These are phyloP conservation scores for Lomentospora prolificans DNA, from an alignment of 2,329 filamentous ascomycete species.

Conservation along the genomic window DNA sequence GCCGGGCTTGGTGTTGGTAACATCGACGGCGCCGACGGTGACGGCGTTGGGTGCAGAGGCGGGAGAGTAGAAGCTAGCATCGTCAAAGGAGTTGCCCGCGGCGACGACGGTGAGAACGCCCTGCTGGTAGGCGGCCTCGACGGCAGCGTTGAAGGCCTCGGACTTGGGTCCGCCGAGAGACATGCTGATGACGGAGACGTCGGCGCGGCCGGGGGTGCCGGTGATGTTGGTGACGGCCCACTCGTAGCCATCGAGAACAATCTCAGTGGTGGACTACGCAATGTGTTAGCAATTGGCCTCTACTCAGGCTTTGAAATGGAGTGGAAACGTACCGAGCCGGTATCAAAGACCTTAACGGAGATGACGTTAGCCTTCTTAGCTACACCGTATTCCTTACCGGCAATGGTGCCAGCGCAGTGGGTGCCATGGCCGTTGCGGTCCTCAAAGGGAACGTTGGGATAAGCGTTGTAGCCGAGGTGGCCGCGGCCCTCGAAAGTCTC, in stretches of 20 bases:
- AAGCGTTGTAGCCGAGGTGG: constrained; percentile 24
- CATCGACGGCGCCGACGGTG: constrained; percentile 42
- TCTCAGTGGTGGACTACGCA: constrained; percentile 9
- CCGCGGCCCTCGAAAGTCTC: constrained; percentile 33
- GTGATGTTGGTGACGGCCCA: constrained; percentile 35
- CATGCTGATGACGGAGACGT: constrained; percentile 43
- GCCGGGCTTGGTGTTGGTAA: constrained; percentile 24
- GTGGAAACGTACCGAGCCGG: constrained; percentile 1
- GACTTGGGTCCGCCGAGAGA: constrained; percentile 39
- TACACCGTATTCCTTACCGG: constrained; percentile 33
- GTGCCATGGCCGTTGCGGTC: constrained; percentile 36
- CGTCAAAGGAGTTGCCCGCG: constrained; percentile 40
- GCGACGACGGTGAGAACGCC: constrained; percentile 45
- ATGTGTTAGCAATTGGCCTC: neutral
- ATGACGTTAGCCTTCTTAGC: constrained; percentile 32
- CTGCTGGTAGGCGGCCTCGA: constrained; percentile 31
- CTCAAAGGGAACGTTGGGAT: constrained; percentile 20
- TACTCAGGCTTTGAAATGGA: neutral
- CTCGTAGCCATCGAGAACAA: constrained; percentile 24
- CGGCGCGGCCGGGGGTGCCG: constrained; percentile 25
- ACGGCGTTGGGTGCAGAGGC: constrained; percentile 36
- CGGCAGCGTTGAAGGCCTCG: constrained; percentile 37
- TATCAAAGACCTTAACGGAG: constrained; percentile 35
- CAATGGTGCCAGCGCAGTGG: constrained; percentile 36
- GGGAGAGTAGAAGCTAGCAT: constrained; percentile 31